phyloP scores from a whole-genome alignment of 75 land plant genomes.

The Sequoia sempervirens region DNA sequence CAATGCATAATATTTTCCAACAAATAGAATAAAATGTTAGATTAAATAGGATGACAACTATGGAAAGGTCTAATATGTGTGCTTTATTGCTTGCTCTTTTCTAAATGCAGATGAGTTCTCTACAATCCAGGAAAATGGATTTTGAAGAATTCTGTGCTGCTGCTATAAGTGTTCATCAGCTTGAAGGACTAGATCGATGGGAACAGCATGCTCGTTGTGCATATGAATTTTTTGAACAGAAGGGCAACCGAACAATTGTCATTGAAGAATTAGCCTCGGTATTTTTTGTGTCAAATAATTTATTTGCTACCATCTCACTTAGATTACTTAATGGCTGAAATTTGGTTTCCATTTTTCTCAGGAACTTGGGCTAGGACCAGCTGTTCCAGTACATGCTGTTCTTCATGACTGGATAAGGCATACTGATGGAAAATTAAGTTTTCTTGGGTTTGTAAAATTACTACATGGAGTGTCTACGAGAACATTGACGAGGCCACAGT shows the following conservation, averaged over 20 bases:
- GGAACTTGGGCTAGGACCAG: conserved; percentile 75
- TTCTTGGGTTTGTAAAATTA: conserved; percentile 66
- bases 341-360: conserved; percentile 17
- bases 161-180: conserved; percentile 83
- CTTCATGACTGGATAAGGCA: conserved; percentile 81
- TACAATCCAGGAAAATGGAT: conserved; percentile 77
- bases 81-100: background rate
- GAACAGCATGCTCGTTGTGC: conserved; percentile 83
- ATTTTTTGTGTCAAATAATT: conserved; percentile 12
- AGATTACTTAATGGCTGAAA: background rate
- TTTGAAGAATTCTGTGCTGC: conserved; percentile 94
- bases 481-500: conserved; percentile 36
- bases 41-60: background rate
- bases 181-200: conserved; percentile 83
- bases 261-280: conserved; percentile 96
- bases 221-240: conserved; percentile 86
- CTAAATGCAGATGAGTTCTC: conserved; percentile 70
- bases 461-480: conserved; percentile 64
- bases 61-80: background rate
- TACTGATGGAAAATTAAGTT: conserved; percentile 70
- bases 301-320: background rate
- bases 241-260: conserved; percentile 81
- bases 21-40: background rate
- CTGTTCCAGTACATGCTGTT: conserved; percentile 65
- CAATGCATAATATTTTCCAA: background rate